Evolutionary conservation across 768 basidiomycete species (phyloP).

Genomic region (Russula vinacea): DNA sequence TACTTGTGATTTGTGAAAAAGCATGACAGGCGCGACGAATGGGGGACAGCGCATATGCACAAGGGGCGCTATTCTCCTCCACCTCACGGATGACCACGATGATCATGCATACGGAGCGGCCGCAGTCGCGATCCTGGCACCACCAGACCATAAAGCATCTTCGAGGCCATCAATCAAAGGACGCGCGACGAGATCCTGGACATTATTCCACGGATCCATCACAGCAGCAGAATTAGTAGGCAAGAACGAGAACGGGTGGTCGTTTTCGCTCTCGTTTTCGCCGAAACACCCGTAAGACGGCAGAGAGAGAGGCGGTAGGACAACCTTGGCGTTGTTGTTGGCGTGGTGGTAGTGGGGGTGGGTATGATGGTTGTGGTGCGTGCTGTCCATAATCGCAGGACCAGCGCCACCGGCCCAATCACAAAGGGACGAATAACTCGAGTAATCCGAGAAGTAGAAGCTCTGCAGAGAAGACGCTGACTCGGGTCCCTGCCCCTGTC

Average conservation of each 20-base stretch:
- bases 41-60: neutral
- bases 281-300: conserved; percentile 1
- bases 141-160: conserved; percentile 15
- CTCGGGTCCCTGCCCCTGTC: neutral
- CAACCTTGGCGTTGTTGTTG: neutral
- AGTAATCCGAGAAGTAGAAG: conserved; percentile 18
- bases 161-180: conserved; percentile 15
- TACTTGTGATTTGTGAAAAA: neutral
- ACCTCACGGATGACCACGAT: neutral
- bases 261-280: neutral
- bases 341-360: neutral
- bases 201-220: conserved; percentile 18
- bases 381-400: neutral
- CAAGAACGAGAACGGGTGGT: conserved; percentile 21
- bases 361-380: neutral
- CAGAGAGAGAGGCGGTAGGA: neutral
- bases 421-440: conserved; percentile 28
- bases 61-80: neutral
- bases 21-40: neutral
- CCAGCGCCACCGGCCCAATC: conserved; percentile 25
- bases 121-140: conserved; percentile 2
- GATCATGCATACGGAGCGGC: conserved; percentile 20
- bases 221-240: neutral
- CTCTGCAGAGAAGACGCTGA: neutral
- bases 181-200: conserved; percentile 13